Evolutionary conservation across 164 flowering plant species (phyloP).

Genomic region (Aristolochia fimbriata): DNA sequence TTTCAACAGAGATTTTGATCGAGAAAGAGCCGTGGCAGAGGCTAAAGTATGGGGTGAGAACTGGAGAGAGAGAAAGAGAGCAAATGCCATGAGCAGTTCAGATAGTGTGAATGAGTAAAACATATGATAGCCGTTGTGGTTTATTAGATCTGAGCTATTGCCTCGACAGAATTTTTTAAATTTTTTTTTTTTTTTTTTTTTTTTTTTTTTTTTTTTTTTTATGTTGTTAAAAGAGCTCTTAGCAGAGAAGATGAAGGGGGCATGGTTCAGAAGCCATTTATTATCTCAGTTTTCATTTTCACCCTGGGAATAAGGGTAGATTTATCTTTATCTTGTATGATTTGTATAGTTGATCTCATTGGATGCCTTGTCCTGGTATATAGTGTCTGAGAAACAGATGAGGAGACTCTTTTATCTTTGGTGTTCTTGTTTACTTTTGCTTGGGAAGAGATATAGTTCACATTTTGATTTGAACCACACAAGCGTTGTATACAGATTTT

Average conservation of each 20-base stretch:
- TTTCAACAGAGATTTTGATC: slow-evolving; percentile 2
- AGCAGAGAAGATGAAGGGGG: background rate
- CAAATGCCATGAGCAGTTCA: slow-evolving; percentile 1
- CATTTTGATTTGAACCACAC: too few species aligned
- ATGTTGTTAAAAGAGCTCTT: background rate
- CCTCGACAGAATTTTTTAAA: background rate
- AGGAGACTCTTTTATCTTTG: too few species aligned
- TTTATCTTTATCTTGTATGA: background rate
- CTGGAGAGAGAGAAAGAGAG: slow-evolving; percentile 6
- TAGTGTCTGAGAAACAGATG: background rate
- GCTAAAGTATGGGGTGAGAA: slow-evolving; percentile 10
- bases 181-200: background rate
- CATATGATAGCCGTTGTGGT: background rate
- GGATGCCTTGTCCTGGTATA: background rate
- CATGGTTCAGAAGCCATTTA: background rate
- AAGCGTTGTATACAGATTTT: too few species aligned
- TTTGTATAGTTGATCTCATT: background rate
- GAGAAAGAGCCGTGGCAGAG: slow-evolving; percentile 9
- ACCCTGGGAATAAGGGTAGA: slow-evolving; percentile 1
- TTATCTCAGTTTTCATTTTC: background rate
- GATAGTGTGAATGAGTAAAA: background rate
- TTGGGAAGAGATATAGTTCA: too few species aligned
- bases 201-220: background rate
- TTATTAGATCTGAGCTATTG: background rate
- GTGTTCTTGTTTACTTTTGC: too few species aligned